Base-by-base conservation (phyloP, 2,329 filamentous ascomycete genomes). In the Cladosporium colombiae region DNA sequence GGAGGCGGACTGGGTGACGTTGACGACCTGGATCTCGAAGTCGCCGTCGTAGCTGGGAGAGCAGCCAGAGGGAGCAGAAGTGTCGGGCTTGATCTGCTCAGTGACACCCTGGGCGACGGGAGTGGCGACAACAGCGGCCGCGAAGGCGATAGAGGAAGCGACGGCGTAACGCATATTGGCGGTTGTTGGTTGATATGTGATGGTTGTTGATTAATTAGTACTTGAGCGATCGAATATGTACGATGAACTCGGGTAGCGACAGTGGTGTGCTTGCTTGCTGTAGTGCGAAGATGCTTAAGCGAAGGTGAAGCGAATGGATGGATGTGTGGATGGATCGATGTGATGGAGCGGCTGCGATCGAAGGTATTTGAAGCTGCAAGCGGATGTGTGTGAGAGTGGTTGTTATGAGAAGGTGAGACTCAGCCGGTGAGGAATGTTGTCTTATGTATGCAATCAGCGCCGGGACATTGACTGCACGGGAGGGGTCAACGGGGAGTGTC, bases 1-100 rank as follows among this genome's bases (percentile, higher is more conserved):
- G 68, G 60, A 68, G 21, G n/a, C 23, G 68, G 66, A 67, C 64
- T 50, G 69, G 76, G 80, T 81, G 69, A 70, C 81, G 66, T 76
- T 81, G 75, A 84, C 78, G 61, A 87, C 82, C 57, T 85, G 83
- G 68, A 91, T 83, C 74, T 87, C 80, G 70, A 91, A 90, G 37
- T 78, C 78, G 57, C 86, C 85, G 16, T 80, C 72, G 71, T 82
- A 83, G 63, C 75, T 81, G 13, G 78, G 68, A 56, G 77, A 73
- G 80, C 88, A 91, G 66, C 84, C 85, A 1, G 77, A 72, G 1
- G 88, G 86, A 1, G 84, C 76, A 2, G 80, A 68, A 18, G 75
- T 78, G 0, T 78, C 74, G 13, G 88, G 87, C 6, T 83, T 76
- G 62, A 88, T 80, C 68, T 78, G 70, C 18, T 77, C 77, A 49